Base-by-base conservation (phyloP, 176 grass and related monocot genomes). In the Panicum miliaceum region DNA sequence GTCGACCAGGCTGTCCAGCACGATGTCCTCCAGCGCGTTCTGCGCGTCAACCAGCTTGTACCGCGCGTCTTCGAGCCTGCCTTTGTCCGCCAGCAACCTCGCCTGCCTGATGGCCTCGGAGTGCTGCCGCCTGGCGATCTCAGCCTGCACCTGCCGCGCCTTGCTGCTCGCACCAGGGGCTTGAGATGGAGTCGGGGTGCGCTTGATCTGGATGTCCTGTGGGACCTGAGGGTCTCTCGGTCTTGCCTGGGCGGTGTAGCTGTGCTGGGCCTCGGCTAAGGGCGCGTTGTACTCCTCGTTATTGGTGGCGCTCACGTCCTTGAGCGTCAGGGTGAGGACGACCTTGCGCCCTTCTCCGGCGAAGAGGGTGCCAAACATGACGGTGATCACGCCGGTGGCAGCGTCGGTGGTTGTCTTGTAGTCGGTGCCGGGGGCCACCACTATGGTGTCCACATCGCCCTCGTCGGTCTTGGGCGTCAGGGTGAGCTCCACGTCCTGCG, bases 301-400 rank as follows among this genome's bases (percentile, higher is more conserved):
- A 0, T n/a, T 5, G 1, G 2, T 0, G 77, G 34, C 43, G 1
- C 23, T 9, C 41, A 13, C 11, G 45, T 13, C 46, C 2, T 23
- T 16, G 6, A 86, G 84, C 16, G 8, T 22, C 18, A 86, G 19
- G 77, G 53, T 43, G 4, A 86, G 20, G 0, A 29, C 7, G 3
- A 86, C 77, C 69, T 34, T 81, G 36, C 85, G 77, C 3, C 6
- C 2, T 11, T 86, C 77, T 0, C 47, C 77, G 19, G 68, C 74
- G 77, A 74, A 86, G 46, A 86, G 77, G 59, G 47, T 64, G 54
- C 76, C 76, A 47, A 86, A 81, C 69, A 19, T 80, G 77, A 86
- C 45, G 77, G 77, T 81, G 35, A 81, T 22, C 1, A 25, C 4
- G 45, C 57, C 58, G 5, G 18, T 23, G n/a, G n/a, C n/a, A 15